These are phyloP conservation scores for Torulaspora quercuum DNA, from an alignment of 805 yeast genomes.

Conservation along the genomic window DNA sequence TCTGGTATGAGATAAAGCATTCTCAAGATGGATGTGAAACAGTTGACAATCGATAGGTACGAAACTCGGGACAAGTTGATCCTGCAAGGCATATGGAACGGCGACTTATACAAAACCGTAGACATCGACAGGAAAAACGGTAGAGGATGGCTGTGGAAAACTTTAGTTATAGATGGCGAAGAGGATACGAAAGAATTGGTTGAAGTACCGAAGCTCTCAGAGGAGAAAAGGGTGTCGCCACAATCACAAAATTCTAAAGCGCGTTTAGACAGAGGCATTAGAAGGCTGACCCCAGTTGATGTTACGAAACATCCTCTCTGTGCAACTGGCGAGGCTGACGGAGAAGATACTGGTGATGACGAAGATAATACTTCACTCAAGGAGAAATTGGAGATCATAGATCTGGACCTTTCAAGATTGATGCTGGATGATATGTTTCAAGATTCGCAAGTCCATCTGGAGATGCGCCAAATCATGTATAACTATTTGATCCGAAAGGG, in stretches of 20 bases:
- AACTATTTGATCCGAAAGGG: conserved; percentile 19
- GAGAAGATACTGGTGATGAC: conserved; percentile 6
- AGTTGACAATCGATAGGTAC: conserved; percentile 23
- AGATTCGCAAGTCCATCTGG: conserved; percentile 19
- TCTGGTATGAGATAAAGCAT: too few species aligned
- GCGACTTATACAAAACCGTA: conserved; percentile 24
- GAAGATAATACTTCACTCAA: conserved; percentile 15
- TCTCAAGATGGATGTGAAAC: conserved; percentile 14
- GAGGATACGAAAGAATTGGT: conserved; percentile 11
- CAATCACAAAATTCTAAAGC: neutral
- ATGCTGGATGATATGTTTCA: conserved; percentile 26
- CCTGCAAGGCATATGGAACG: conserved; percentile 33
- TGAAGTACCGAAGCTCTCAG: conserved; percentile 19
- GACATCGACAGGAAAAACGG: conserved; percentile 12
- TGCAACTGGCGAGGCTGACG: neutral
- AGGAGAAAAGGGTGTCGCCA: conserved; percentile 11
- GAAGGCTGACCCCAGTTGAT: conserved; percentile 28
- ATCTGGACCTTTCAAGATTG: conserved; percentile 31
- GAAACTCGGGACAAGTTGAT: conserved; percentile 28
- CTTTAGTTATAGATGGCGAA: conserved; percentile 23
- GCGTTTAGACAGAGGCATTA: conserved; percentile 16
- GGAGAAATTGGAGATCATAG: conserved; percentile 31
- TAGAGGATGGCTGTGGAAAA: conserved; percentile 36
- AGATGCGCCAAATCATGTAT: conserved; percentile 29
- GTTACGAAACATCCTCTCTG: conserved; percentile 15